These are phyloP conservation scores for Zygoascus ofunaensis DNA, from an alignment of 805 yeast species.

Conservation along the genomic window DNA sequence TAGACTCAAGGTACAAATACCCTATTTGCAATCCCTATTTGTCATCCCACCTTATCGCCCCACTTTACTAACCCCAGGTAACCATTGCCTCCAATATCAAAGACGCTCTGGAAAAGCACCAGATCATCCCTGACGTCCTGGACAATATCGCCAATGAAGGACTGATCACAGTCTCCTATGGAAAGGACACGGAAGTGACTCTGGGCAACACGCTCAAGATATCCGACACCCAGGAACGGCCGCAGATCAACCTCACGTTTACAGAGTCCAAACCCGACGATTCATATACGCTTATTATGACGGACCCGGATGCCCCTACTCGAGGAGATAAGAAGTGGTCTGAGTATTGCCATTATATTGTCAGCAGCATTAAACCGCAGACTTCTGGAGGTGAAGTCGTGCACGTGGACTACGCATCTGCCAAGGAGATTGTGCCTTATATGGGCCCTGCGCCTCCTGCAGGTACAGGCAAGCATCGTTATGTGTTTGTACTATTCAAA, in stretches of 20 bases:
- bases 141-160: conserved; percentile 25
- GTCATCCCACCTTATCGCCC: no score
- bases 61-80: conserved; percentile 11
- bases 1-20: no score
- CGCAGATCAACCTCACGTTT: conserved; percentile 58
- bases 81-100: conserved; percentile 26
- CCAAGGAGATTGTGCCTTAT: conserved; percentile 36
- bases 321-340: conserved; percentile 78
- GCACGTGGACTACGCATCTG: conserved; percentile 14
- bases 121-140: conserved; percentile 36
- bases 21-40: no score
- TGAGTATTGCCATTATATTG: conserved; percentile 71
- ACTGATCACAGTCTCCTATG: conserved; percentile 54
- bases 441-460: conserved; percentile 87
- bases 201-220: conserved; percentile 67
- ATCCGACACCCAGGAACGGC: conserved; percentile 57
- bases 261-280: conserved; percentile 38
- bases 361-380: conserved; percentile 30
- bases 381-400: conserved; percentile 16
- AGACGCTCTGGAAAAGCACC: conserved; percentile 34
- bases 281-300: conserved; percentile 63
- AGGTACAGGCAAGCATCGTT: conserved; percentile 79
- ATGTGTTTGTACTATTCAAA: conserved; percentile 66
- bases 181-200: conserved; percentile 52
- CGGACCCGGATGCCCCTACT: conserved; percentile 94